Percentiles rank a stretch among this genome's conserved stretches.
These are phyloP conservation scores for Alternaria viburni DNA, from an alignment of 2,329 filamentous ascomycete species.

Conservation along the genomic window DNA sequence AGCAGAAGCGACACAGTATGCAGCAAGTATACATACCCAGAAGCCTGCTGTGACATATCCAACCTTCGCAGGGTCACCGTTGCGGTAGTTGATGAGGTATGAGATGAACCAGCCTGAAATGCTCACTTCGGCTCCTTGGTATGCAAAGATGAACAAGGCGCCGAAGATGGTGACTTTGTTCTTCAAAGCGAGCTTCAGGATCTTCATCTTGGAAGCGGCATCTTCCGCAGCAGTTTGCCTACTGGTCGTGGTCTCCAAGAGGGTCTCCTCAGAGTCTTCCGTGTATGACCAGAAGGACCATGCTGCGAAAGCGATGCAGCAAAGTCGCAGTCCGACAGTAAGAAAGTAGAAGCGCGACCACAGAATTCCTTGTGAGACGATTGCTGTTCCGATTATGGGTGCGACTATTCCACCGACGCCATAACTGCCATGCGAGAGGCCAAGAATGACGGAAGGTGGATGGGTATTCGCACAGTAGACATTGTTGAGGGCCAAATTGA, in stretches of 20 bases:
- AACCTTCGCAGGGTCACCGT: constrained; percentile 72
- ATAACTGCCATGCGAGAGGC: constrained; percentile 70
- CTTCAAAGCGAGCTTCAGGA: constrained; percentile 58
- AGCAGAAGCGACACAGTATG: constrained; percentile 1
- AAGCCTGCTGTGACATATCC: constrained; percentile 79
- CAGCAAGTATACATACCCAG: constrained; percentile 57
- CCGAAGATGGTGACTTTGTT: constrained; percentile 72
- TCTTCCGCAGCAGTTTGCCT: constrained; percentile 42
- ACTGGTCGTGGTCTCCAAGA: constrained; percentile 55
- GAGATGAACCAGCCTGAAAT: constrained; percentile 88
- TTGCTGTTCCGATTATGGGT: constrained; percentile 75
- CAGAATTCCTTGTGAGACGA: constrained; percentile 65
- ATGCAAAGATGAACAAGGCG: constrained; percentile 82
- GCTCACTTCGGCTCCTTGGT: constrained; percentile 83
- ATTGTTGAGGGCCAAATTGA: constrained; percentile 62
- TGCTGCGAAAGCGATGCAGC: constrained; percentile 64
- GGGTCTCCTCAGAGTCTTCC: constrained; percentile 59
- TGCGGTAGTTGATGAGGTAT: constrained; percentile 76
- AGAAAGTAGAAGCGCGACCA: constrained; percentile 80
- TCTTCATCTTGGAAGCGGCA: constrained; percentile 56
- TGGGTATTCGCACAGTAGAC: constrained; percentile 62
- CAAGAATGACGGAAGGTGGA: constrained; percentile 61
- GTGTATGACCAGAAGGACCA: constrained; percentile 77
- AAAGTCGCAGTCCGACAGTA: constrained; percentile 62
- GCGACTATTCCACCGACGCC: constrained; percentile 61